A percentile compares a stretch with the other conserved stretches of the same genome.
Evolutionary conservation across 257 asterid genomes (phyloP).

Genomic region (Fraxinus americana): DNA sequence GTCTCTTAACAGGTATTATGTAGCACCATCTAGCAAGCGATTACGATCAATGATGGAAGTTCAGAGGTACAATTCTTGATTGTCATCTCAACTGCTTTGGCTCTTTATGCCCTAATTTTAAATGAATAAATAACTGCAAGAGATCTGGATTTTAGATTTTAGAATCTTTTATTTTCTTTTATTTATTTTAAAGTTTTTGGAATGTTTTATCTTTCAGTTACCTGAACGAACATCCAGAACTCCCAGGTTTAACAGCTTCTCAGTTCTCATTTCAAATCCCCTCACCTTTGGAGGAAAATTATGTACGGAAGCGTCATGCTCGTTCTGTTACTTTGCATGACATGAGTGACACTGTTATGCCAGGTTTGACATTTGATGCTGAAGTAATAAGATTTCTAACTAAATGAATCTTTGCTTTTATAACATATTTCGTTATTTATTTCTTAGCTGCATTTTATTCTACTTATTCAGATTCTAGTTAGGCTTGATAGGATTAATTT

Average conservation of each 20-base stretch:
- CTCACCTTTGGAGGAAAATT: slow-evolving; percentile 63
- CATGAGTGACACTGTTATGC: slow-evolving; percentile 22
- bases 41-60: slow-evolving; percentile 4
- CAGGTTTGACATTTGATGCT: slow-evolving; percentile 20
- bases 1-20: neutral
- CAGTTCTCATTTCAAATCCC: slow-evolving; percentile 73
- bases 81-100: neutral
- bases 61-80: slow-evolving; percentile 1
- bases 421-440: neutral
- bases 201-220: slow-evolving; percentile 38
- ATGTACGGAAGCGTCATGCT: slow-evolving; percentile 51
- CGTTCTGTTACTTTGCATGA: slow-evolving; percentile 21
- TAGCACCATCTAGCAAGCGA: neutral
- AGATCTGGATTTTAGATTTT: neutral
- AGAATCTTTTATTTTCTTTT: neutral
- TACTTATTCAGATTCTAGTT: slow-evolving; percentile 1
- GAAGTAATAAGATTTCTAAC: neutral
- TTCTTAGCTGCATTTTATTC: neutral
- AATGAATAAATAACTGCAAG: neutral
- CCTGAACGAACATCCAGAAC: slow-evolving; percentile 54
- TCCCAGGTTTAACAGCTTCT: slow-evolving; percentile 40
- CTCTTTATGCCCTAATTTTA: neutral
- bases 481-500: neutral
- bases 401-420: neutral
- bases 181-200: neutral